Evolutionary conservation across 257 asterid genomes (phyloP).

Genomic region (Nicotiana sylvestris): DNA sequence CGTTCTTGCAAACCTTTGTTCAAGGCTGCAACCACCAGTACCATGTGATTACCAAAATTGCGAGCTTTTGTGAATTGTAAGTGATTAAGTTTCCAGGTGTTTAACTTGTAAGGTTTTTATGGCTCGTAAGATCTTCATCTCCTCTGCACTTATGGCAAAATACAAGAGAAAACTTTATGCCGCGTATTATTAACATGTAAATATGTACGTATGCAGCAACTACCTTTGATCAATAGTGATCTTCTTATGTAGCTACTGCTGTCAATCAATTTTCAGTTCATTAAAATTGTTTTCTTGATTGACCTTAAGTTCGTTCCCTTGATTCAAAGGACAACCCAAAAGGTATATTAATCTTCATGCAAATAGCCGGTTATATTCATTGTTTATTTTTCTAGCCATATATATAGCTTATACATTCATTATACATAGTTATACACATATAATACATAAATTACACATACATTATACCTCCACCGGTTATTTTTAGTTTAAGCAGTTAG

Average conservation of each 20-base stretch:
- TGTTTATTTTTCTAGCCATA: no score
- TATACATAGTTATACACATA: no score
- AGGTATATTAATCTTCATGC: background rate
- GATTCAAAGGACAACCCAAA: background rate
- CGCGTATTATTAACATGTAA: background rate
- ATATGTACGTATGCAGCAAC: background rate
- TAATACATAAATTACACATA: no score
- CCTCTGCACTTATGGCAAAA: background rate
- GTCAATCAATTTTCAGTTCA: background rate
- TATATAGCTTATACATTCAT: no score
- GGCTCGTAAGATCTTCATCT: background rate
- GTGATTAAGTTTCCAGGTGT: background rate
- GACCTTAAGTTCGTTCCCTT: no score
- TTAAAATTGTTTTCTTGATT: background rate
- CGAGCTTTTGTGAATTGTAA: background rate
- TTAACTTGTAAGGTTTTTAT: background rate
- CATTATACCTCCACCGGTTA: no score
- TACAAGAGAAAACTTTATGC: background rate
- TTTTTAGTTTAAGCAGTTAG: no score
- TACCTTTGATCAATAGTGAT: background rate
- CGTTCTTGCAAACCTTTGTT: conserved; percentile 65
- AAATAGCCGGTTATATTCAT: no score
- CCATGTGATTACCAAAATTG: background rate
- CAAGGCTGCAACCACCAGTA: conserved; percentile 23
- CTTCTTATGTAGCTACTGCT: background rate